Evolutionary conservation across 176 grass and related monocot genomes (phyloP).

Genomic region (Oryza brachyantha): DNA sequence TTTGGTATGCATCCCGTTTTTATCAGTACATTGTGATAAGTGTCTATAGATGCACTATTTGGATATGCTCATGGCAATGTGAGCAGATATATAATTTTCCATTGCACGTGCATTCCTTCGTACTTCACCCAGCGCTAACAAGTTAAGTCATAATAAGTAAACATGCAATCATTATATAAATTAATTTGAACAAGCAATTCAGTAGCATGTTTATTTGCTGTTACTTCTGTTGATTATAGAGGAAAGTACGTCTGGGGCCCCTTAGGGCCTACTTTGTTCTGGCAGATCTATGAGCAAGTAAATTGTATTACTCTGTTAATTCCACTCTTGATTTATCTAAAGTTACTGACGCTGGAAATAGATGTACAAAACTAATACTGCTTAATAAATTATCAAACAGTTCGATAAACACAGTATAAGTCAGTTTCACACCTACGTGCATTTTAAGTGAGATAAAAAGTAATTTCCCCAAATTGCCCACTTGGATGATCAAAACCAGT

Average conservation of each 20-base stretch:
- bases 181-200: too few species aligned
- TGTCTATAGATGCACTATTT: neutral
- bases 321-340: neutral
- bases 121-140: neutral
- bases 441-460: neutral
- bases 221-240: neutral
- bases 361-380: neutral
- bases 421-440: neutral
- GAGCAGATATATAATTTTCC: neutral
- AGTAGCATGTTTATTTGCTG: too few species aligned
- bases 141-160: neutral
- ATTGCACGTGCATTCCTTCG: neutral
- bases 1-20: conserved; percentile 58
- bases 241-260: neutral
- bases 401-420: neutral
- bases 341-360: neutral
- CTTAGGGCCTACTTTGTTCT: neutral
- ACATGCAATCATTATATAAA: neutral
- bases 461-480: neutral
- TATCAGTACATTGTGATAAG: neutral
- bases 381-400: neutral
- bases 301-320: neutral
- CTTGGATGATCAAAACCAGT: neutral
- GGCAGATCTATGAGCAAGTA: neutral
- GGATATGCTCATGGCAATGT: neutral